phyloP scores from a whole-genome alignment of 225 moss, liverwort and hornwort species.

The Ulota crispa region DNA sequence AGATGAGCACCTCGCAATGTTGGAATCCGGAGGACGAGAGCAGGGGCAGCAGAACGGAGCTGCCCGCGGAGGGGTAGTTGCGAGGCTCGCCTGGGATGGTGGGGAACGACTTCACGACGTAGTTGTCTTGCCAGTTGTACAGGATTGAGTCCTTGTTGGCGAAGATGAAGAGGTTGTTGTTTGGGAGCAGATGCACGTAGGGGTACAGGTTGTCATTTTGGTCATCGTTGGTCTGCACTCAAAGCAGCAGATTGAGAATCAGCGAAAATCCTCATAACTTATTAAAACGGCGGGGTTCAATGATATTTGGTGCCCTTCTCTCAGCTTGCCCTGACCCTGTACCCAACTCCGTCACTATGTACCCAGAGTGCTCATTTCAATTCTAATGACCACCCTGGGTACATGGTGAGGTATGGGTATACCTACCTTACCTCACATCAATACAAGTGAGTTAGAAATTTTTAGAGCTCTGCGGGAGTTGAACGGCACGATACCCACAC shows the following conservation, averaged over 20 bases:
- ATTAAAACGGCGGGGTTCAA: not conserved
- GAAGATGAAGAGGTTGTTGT: slow-evolving; percentile 56
- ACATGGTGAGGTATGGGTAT: too few species aligned
- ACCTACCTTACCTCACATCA: too few species aligned
- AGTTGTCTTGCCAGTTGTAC: slow-evolving; percentile 30
- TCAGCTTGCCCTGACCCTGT: not conserved
- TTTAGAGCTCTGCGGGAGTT: not conserved
- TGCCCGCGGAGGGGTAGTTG: slow-evolving; percentile 63
- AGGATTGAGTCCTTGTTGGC: slow-evolving; percentile 54
- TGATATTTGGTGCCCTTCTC: not conserved
- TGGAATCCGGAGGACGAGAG: slow-evolving; percentile 12
- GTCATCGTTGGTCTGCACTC: slow-evolving; percentile 46
- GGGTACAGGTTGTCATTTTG: slow-evolving; percentile 62
- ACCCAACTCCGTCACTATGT: too few species aligned
- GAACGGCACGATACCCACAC: not conserved
- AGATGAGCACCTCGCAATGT: slow-evolving; percentile 39
- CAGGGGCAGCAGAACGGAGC: slow-evolving; percentile 53
- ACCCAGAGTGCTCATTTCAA: too few species aligned
- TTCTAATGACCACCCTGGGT: too few species aligned
- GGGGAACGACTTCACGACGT: slow-evolving; percentile 32
- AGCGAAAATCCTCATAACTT: not conserved
- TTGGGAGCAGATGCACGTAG: slow-evolving; percentile 50
- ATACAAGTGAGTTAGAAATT: too few species aligned
- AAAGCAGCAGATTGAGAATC: not conserved
- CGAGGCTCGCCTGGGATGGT: slow-evolving; percentile 49